Percentiles rank a stretch among this genome's conserved stretches.
Conservation (phyloP, 2,329 filamentous ascomycete genomes). For the Chaetomium sp. region DNA sequence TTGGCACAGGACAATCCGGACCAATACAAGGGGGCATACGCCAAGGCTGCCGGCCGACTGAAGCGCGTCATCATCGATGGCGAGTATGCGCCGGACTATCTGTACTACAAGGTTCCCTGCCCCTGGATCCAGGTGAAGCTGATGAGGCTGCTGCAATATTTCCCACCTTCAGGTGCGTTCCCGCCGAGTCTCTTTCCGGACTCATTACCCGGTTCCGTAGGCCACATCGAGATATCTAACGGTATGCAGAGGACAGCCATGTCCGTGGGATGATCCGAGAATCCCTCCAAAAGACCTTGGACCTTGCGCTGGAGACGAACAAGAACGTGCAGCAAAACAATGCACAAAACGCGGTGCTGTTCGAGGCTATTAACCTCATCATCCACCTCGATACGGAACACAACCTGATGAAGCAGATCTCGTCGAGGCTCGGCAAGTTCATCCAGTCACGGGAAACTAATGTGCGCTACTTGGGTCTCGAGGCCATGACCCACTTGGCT, state of each 20-base stretch:
- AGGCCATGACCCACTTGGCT: slow-evolving; percentile 97
- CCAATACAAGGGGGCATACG: slow-evolving; percentile 87
- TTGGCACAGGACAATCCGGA: slow-evolving; percentile 91
- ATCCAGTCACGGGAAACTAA: slow-evolving; percentile 97
- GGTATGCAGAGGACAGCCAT: slow-evolving; percentile 71
- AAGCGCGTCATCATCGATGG: slow-evolving; percentile 88
- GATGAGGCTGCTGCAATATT: slow-evolving; percentile 86
- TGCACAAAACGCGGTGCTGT: slow-evolving; percentile 93
- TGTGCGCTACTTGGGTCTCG: slow-evolving; percentile 88
- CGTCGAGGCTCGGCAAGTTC: slow-evolving; percentile 81
- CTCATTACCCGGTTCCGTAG: not conserved
- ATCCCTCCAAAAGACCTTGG: slow-evolving; percentile 83
- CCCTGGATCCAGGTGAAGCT: slow-evolving; percentile 98
- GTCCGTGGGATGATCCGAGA: slow-evolving; percentile 87
- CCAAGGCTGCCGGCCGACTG: slow-evolving; percentile 82
- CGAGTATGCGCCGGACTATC: slow-evolving; percentile 83
- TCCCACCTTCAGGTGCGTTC: slow-evolving; percentile 74
- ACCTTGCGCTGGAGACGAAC: slow-evolving; percentile 83
- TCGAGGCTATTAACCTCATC: slow-evolving; percentile 97
- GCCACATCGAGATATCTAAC: not conserved
- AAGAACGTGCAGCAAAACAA: slow-evolving; percentile 99
- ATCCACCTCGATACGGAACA: slow-evolving; percentile 96
- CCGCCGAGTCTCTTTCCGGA: not conserved
- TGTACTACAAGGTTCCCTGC: slow-evolving; percentile 99
- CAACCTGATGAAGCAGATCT: slow-evolving; percentile 93